Evolutionary conservation across 208 protist genomes (phyloP).

Genomic region (Novymonas esmeraldas): DNA sequence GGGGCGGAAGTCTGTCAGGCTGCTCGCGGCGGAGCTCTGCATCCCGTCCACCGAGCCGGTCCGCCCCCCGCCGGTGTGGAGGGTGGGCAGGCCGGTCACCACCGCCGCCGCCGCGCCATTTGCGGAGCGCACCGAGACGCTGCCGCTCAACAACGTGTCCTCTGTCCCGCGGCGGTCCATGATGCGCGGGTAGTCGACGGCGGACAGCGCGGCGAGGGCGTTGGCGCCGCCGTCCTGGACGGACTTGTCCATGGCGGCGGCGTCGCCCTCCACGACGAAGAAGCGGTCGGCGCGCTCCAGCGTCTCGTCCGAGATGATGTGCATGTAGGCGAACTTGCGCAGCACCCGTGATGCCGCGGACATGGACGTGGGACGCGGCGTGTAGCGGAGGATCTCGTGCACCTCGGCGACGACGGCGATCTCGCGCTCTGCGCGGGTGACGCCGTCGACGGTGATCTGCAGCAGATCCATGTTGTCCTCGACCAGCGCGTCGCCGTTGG

Average conservation of each 20-base stretch:
- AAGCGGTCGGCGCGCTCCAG: constrained; percentile 24
- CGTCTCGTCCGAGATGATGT: constrained; percentile 70
- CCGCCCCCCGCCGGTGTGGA: constrained; percentile 1
- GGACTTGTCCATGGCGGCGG: constrained; percentile 16
- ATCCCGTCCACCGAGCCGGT: constrained; percentile 8
- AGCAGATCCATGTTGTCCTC: constrained; percentile 68
- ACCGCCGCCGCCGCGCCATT: background rate
- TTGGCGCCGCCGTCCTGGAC: constrained; percentile 1
- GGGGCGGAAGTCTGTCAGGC: constrained; percentile 15
- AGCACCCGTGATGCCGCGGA: constrained; percentile 40
- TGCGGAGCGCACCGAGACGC: constrained; percentile 17
- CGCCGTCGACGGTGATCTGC: constrained; percentile 62
- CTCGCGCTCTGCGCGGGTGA: constrained; percentile 43
- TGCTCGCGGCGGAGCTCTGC: constrained; percentile 26
- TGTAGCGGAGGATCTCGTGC: constrained; percentile 42
- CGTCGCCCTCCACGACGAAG: constrained; percentile 20
- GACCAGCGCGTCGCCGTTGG: constrained; percentile 33
- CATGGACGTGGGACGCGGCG: constrained; percentile 15
- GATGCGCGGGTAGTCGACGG: constrained; percentile 20
- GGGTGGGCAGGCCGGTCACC: constrained; percentile 8
- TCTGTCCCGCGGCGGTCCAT: constrained; percentile 16
- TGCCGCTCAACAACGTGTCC: constrained; percentile 15
- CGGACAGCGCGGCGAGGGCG: background rate
- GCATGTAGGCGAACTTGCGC: constrained; percentile 36
- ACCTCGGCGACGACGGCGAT: constrained; percentile 61